phyloP scores from a whole-genome alignment of 2,329 filamentous ascomycete species.

The Verticillium klebahnii region DNA sequence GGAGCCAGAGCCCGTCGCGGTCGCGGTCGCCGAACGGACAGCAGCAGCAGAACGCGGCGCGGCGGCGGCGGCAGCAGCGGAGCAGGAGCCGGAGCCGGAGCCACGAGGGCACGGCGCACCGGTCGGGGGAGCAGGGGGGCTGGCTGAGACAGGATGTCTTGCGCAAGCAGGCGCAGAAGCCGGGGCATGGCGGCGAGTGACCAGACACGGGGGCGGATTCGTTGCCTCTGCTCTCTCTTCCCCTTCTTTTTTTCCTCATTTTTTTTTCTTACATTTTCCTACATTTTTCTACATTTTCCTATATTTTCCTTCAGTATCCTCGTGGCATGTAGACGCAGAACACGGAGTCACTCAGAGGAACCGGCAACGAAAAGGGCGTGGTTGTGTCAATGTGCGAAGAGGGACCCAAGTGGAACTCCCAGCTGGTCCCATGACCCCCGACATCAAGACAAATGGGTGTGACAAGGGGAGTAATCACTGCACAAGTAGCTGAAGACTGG shows the following conservation, averaged over 20 bases:
- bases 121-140: constrained; percentile 4
- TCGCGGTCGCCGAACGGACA: constrained; percentile 26
- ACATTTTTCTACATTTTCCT: neutral
- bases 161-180: constrained; percentile 4
- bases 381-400: neutral
- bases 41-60: constrained; percentile 22
- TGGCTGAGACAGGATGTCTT: constrained; percentile 4
- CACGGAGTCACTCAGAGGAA: neutral
- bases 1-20: constrained; percentile 39
- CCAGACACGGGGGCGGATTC: no score
- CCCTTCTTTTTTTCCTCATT: no score
- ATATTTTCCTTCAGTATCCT: neutral
- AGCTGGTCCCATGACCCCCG: neutral
- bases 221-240: no score
- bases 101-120: constrained; percentile 6
- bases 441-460: neutral
- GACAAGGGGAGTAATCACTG: neutral
- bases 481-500: neutral
- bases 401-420: neutral
- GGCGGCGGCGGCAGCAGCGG: constrained; percentile 31
- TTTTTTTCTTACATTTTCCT: no score
- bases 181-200: neutral
- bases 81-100: constrained; percentile 32
- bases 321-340: neutral
- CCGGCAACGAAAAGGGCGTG: neutral